Evolutionary conservation across 306 rosid species (phyloP).

Genomic region (Cercis canadensis): DNA sequence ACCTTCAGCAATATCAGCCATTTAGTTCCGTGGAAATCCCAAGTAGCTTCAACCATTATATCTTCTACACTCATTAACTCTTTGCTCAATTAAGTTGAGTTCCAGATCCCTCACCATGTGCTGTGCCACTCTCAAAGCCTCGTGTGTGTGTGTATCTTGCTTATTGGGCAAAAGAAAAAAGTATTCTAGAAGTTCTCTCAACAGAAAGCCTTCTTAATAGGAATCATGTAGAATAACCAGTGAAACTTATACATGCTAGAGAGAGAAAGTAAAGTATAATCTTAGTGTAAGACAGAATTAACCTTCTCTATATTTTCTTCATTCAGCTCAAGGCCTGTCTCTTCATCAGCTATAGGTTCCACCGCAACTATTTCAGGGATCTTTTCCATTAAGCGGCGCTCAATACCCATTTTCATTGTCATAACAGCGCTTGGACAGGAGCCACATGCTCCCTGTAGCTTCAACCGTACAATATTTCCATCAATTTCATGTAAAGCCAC

Average conservation of each 20-base stretch:
- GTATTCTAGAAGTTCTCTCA: background rate
- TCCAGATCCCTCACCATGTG: constrained; percentile 10
- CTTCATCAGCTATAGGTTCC: constrained; percentile 82
- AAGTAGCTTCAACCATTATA: background rate
- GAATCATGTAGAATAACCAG: constrained; percentile 3
- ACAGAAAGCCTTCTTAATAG: background rate
- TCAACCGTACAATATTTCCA: constrained; percentile 88
- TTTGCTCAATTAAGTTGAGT: too few relatives aligned
- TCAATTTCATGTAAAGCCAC: constrained; percentile 92
- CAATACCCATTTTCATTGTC: constrained; percentile 98
- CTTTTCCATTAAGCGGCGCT: constrained; percentile 91
- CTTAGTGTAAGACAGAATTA: constrained; percentile 28
- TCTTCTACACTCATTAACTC: background rate
- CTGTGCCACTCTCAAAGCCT: background rate
- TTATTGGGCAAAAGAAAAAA: background rate
- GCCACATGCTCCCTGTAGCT: constrained; percentile 98
- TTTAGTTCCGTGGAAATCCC: background rate
- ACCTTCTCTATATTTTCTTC: constrained; percentile 92
- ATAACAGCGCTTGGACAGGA: constrained; percentile 92
- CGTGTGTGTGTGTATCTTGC: background rate
- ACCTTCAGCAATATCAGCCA: background rate
- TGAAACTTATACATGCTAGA: constrained; percentile 6
- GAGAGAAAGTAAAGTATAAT: background rate
- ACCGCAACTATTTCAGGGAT: constrained; percentile 94
- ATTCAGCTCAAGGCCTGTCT: constrained; percentile 87